Evolutionary conservation across 192 early-diverging fungal genomes (phyloP).

Genomic region (Powellomyces hirtus): DNA sequence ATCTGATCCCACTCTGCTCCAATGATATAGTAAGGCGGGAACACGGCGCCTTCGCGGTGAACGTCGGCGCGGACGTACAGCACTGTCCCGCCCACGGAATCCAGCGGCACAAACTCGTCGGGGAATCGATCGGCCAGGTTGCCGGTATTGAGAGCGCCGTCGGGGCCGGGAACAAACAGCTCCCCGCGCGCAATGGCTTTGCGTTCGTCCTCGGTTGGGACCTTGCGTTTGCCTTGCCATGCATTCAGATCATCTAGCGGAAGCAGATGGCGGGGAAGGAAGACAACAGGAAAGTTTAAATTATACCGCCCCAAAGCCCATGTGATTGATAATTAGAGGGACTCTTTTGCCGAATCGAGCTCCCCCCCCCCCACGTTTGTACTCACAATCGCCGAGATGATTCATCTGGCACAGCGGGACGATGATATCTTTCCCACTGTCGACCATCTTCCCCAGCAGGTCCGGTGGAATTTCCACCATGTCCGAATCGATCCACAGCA

Average conservation of each 20-base stretch:
- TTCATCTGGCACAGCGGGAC: constrained; percentile 35
- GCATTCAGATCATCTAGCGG: neutral
- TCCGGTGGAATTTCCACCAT: constrained; percentile 26
- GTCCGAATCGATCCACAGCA: constrained; percentile 45
- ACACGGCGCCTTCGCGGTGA: constrained; percentile 25
- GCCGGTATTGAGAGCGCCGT: neutral
- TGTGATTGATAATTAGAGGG: no score
- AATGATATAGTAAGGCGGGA: constrained; percentile 31
- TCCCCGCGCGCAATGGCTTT: neutral
- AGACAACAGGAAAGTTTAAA: neutral
- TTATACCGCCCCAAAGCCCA: no score
- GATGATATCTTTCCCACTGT: constrained; percentile 38
- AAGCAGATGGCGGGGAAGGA: neutral
- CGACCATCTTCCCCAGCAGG: constrained; percentile 27
- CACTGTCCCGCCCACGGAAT: constrained; percentile 42
- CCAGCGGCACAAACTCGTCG: constrained; percentile 16
- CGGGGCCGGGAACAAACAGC: constrained; percentile 3
- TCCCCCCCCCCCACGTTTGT: neutral
- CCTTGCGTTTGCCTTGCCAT: constrained; percentile 17
- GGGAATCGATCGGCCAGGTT: neutral
- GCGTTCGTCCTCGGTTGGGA: constrained; percentile 19
- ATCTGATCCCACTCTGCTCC: constrained; percentile 30
- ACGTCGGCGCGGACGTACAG: constrained; percentile 35
- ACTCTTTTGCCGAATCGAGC: no score
- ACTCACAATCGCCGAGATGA: constrained; percentile 7